Base-by-base conservation (phyloP, 768 basidiomycete species). In the Kwoniella botswanensis region DNA sequence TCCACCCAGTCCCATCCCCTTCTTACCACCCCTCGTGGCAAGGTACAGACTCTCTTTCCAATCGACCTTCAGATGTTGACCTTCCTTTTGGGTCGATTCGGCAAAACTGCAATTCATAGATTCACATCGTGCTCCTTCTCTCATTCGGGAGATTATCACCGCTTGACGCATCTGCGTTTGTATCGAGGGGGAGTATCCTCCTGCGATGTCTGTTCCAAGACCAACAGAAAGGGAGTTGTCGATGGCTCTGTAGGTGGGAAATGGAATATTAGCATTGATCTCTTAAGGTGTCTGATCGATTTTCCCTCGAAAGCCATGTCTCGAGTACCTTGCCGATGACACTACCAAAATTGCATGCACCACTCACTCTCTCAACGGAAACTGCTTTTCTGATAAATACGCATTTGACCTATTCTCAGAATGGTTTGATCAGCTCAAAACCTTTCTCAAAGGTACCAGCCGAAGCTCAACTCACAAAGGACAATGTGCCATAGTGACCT, bases 21-120 rank as follows among this genome's bases (percentile, higher is more conserved):
- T 76, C 0, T 91, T 89, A 7, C 94, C 93, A 7, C 94, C 93
- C 55, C 87, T 85, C 1, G 93, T 96, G 0, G 92, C 93, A 26
- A 96, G 87, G 80, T 89, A 94, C 13, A 95, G 79, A 0, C 91
- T 84, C 71, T 93, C 93, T 75, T 88, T 90, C 94, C 93, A 96
- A 76, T 90, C 88, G 18, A 95, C 85, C 0, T 88, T 86, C 22
- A 91, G 77, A 35, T 80, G 81, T 18, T 73, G 58, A 44, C 62
- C 71, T 18, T 70, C 66, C 7, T 26, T 69, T 29, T 63, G 54
- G 17, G 21, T 56, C 2, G 64, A 52, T 29, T 44, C 43, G 13
- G 60, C 65, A 21, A 68, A 64, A 17, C 53, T 63, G n/a, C 55
- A 65, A 21, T 65, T 52, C 21, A 53, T n/a, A 15, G 54, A 26